Evolutionary conservation across 192 early-diverging fungal species (phyloP), one percentile per base, ranked within the genome.

Genomic region (Entomortierella beljakovae): DNA sequence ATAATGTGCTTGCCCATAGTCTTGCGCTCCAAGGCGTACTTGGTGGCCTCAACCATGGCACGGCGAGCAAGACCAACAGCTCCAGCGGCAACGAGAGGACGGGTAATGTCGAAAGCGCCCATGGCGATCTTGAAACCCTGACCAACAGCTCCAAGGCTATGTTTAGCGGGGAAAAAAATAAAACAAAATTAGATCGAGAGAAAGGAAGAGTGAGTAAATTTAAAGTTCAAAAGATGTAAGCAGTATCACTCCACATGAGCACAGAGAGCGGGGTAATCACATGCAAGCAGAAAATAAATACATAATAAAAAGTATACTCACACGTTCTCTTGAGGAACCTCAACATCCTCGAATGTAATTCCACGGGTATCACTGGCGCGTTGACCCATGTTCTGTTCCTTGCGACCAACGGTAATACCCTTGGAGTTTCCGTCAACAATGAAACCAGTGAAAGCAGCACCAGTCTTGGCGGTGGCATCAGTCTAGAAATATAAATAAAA

Each of bases 351-450:
- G 73, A 94, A 95, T 32, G 89, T 94, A 64, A 91, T 92, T 64
- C 94, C 95, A 67, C 96, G 90, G 16, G 97, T 98, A 82, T 97
- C 97, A 40, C 88, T 91, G 18, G 93, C 93, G 48, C 95, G 88
- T 81, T 98, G 96, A n/a, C 95, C 97, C 94, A 98, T 95, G 89
- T 97, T 97, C 81, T 95, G 91, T 64, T 98, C 96, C 87, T 97
- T 98, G 81, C 94, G 94, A 49, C 97, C 96, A 28, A 93, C 86
- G n/a, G 81, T 88, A 80, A 98, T 95, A 26, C 97, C 97, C 28
- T 93, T 91, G 2, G 92, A 89, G 83, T 96, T 83, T 46, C 87
- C 96, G 61, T 98, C 97, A 26, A 98, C 92, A 61, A 98, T 96
- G 85, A 98, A 97, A 0, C 95, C 95, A 28, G 97, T 96, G 80